phyloP scores from a whole-genome alignment of 108 stramenopile species.

The Cyclotella cryptica region DNA sequence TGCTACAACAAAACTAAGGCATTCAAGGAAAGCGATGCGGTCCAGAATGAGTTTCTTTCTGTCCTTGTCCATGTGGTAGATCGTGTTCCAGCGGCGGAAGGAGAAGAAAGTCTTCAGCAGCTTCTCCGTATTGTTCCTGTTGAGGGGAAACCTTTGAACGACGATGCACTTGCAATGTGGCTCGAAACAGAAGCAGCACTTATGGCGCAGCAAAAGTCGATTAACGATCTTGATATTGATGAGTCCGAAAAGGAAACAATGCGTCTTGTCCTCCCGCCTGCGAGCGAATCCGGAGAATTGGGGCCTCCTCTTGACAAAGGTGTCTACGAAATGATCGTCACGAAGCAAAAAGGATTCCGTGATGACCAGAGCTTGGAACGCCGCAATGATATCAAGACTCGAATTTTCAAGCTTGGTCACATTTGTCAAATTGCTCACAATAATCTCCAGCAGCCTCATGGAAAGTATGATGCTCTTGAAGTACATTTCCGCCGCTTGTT shows the following conservation, averaged over 20 bases:
- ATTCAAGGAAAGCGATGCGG: slow-evolving; percentile 84
- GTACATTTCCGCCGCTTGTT: slow-evolving; percentile 90
- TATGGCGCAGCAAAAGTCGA: slow-evolving; percentile 57
- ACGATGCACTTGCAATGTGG: slow-evolving; percentile 78
- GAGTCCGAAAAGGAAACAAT: slow-evolving; percentile 81
- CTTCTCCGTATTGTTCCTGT: slow-evolving; percentile 65
- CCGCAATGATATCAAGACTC: slow-evolving; percentile 89
- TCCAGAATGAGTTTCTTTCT: slow-evolving; percentile 89
- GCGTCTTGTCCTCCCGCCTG: slow-evolving; percentile 67
- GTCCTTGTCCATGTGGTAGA: slow-evolving; percentile 88
- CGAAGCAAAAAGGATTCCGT: slow-evolving; percentile 89
- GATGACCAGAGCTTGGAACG: slow-evolving; percentile 77
- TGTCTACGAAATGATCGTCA: slow-evolving; percentile 90
- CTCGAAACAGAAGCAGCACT: slow-evolving; percentile 79
- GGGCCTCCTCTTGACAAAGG: slow-evolving; percentile 88
- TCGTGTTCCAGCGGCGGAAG: slow-evolving; percentile 78
- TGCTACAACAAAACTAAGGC: slow-evolving; percentile 89
- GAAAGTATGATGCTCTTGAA: slow-evolving; percentile 78
- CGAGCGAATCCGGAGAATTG: slow-evolving; percentile 42
- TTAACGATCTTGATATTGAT: slow-evolving; percentile 76
- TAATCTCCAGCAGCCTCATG: slow-evolving; percentile 92
- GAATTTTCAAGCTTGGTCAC: slow-evolving; percentile 87
- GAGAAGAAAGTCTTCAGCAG: slow-evolving; percentile 85
- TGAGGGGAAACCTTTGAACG: slow-evolving; percentile 73
- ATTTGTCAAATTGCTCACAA: slow-evolving; percentile 90